phyloP scores from a whole-genome alignment of 2,329 filamentous ascomycete genomes.

The Aspergillus ochraceoroseus region DNA sequence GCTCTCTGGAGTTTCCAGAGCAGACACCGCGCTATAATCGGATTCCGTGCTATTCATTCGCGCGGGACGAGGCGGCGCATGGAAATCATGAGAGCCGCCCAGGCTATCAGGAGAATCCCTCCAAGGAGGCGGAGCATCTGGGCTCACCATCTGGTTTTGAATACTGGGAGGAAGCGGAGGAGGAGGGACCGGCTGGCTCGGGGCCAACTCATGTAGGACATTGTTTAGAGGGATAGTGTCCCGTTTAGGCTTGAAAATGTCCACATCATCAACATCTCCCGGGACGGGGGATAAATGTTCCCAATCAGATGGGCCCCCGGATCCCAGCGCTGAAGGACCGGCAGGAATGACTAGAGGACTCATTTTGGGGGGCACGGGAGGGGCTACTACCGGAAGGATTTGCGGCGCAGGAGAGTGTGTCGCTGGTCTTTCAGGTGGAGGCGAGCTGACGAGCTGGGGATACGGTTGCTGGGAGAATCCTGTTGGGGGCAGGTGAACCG shows the following conservation, averaged over 20 bases:
- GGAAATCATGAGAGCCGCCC: slow-evolving; percentile 14
- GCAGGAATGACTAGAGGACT: slow-evolving; percentile 20
- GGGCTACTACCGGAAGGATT: slow-evolving; percentile 12
- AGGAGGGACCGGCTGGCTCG: slow-evolving; percentile 15
- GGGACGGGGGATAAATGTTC: slow-evolving; percentile 40
- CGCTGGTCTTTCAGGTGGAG: slow-evolving; percentile 1
- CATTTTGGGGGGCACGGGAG: slow-evolving; percentile 25
- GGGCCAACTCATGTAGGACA: slow-evolving; percentile 12
- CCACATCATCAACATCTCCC: slow-evolving; percentile 37
- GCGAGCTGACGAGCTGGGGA: neutral
- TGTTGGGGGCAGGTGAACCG: neutral
- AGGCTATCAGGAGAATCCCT: slow-evolving; percentile 26
- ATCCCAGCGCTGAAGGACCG: slow-evolving; percentile 39
- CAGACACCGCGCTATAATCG: slow-evolving; percentile 24
- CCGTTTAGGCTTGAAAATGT: slow-evolving; percentile 22
- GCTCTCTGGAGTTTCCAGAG: slow-evolving; percentile 30
- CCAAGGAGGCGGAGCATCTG: slow-evolving; percentile 3
- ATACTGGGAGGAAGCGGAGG: slow-evolving; percentile 2
- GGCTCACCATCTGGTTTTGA: slow-evolving; percentile 1
- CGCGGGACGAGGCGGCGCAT: slow-evolving; percentile 16
- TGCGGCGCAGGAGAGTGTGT: slow-evolving; percentile 7
- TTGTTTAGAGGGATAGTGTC: slow-evolving; percentile 8
- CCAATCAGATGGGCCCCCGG: slow-evolving; percentile 47
- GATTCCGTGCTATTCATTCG: slow-evolving; percentile 33
- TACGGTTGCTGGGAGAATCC: slow-evolving; percentile 7